Evolutionary conservation across 345 rosid genomes (phyloP).

Genomic region (Noccaea bulbosa): DNA sequence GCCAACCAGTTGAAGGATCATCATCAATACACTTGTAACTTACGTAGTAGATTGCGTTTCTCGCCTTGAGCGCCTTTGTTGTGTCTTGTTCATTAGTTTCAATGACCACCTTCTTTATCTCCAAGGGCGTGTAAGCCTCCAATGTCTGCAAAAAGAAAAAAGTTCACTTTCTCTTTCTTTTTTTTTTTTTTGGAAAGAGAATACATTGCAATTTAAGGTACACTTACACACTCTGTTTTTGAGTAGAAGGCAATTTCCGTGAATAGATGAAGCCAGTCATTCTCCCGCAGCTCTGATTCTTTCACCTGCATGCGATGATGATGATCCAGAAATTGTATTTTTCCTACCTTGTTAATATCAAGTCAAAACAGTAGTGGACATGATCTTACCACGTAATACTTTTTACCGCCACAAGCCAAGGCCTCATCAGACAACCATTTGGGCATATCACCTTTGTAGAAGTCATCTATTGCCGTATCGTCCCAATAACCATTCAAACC

Average conservation of each 20-base stretch:
- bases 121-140: constrained; percentile 13
- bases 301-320: not conserved
- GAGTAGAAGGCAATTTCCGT: not conserved
- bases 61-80: not conserved
- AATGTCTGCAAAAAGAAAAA: not conserved
- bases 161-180: not conserved
- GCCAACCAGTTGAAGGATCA: not conserved
- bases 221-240: not conserved
- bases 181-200: not conserved
- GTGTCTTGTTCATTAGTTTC: constrained; percentile 20
- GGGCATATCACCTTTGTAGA: no score
- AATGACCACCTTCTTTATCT: constrained; percentile 13
- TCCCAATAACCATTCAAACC: no score
- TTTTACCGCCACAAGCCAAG: not conserved
- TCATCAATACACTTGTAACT: constrained; percentile 16
- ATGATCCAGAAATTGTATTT: no score
- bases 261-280: constrained; percentile 5
- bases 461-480: no score
- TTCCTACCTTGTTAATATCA: no score
- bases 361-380: no score
- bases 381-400: no score
- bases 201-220: not conserved
- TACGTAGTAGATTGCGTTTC: constrained; percentile 21
- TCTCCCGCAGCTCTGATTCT: not conserved
- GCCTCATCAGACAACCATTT: no score